Evolutionary conservation across 331 rosid species (phyloP).

Genomic region (Acacia concinna): DNA sequence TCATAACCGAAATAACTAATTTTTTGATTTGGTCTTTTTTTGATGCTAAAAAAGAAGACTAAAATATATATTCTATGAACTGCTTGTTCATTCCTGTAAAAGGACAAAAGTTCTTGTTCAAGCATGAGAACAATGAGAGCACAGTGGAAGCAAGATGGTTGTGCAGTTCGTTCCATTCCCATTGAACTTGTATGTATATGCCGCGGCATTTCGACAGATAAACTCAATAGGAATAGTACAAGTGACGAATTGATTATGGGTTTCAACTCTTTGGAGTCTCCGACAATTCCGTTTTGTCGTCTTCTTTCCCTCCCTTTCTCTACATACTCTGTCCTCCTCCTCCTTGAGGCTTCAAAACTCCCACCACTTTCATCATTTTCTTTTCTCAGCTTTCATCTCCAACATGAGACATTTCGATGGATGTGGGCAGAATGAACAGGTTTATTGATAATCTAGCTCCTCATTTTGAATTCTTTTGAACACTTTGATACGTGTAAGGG

Average conservation of each 20-base stretch:
- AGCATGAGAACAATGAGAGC: not conserved
- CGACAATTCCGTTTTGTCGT: conserved; percentile 32
- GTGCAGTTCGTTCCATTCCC: not conserved
- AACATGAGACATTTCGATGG: conserved; percentile 27
- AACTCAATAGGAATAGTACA: conserved; percentile 13
- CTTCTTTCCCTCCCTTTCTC: conserved; percentile 17
- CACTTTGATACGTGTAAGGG: not conserved
- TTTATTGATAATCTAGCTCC: not conserved
- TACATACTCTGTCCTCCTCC: conserved; percentile 29
- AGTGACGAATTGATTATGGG: not conserved
- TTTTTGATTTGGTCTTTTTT: no score
- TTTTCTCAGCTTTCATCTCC: conserved; percentile 12
- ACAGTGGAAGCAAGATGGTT: not conserved
- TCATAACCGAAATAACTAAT: no score
- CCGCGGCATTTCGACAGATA: not conserved
- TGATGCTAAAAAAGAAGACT: no score
- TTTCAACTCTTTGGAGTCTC: conserved; percentile 40
- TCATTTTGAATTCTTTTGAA: not conserved
- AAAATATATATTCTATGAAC: not conserved
- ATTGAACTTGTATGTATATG: not conserved
- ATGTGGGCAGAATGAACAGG: conserved; percentile 31
- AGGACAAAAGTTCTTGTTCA: not conserved
- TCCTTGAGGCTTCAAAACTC: not conserved
- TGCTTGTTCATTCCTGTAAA: not conserved
- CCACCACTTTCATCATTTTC: conserved; percentile 15